phyloP scores from a whole-genome alignment of 257 asterid species.

The Solanum appendiculatum region DNA sequence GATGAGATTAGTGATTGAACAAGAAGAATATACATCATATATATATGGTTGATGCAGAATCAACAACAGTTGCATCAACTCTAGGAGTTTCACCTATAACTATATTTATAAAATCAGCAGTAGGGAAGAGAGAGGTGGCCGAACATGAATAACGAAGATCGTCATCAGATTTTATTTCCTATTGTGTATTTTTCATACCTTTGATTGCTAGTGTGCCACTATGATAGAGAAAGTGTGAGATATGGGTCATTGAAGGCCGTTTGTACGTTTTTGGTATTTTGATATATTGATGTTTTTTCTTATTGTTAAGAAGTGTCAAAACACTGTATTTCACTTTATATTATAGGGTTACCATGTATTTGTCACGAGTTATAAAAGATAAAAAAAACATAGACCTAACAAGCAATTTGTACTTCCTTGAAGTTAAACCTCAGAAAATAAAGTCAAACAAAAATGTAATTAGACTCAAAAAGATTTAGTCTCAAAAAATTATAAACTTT shows the following conservation, averaged over 20 bases:
- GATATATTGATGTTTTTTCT: not conserved
- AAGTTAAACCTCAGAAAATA: too few species aligned
- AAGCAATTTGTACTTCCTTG: not conserved
- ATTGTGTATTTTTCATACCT: too few species aligned
- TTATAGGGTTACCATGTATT: not conserved
- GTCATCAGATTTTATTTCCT: constrained; percentile 48
- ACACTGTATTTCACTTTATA: not conserved
- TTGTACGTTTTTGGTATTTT: constrained; percentile 26
- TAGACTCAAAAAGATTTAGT: too few species aligned
- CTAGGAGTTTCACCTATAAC: constrained; percentile 66
- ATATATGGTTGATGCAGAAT: constrained; percentile 60
- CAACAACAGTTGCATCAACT: constrained; percentile 50
- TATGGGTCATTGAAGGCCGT: constrained; percentile 22
- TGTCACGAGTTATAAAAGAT: too few species aligned
- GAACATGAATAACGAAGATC: constrained; percentile 57
- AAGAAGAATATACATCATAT: constrained; percentile 61
- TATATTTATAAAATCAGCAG: constrained; percentile 51
- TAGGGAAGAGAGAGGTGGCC: constrained; percentile 62
- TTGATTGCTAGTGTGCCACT: constrained; percentile 51
- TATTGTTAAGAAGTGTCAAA: not conserved
- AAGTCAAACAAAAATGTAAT: too few species aligned
- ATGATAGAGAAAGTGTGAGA: not conserved
- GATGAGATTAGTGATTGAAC: constrained; percentile 39
- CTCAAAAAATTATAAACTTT: too few species aligned
- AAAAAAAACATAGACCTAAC: not conserved